A percentile compares a stretch with the other conserved stretches of the same genome.
phyloP scores from a whole-genome alignment of 2,329 filamentous ascomycete species.

The Zasmidium angulare region DNA sequence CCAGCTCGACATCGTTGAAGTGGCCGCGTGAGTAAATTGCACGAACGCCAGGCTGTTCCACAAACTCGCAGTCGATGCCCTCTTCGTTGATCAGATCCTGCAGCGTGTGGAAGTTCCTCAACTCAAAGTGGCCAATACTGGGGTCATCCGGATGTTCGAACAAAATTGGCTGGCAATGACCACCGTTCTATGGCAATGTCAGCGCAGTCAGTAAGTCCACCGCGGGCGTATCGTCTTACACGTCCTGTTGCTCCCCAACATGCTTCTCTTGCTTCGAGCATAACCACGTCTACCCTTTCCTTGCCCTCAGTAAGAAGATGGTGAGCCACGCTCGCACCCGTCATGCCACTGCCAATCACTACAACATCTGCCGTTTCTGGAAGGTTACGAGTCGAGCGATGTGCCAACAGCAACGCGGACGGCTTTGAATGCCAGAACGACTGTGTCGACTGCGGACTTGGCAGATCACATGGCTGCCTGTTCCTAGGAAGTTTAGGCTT shows the following conservation, averaged over 20 bases:
- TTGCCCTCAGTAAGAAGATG: conserved; percentile 46
- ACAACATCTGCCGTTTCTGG: conserved; percentile 66
- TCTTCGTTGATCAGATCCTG: conserved; percentile 57
- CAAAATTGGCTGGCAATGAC: conserved; percentile 71
- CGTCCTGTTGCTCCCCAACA: conserved; percentile 83
- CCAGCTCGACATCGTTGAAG: conserved; percentile 52
- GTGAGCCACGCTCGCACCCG: conserved; percentile 69
- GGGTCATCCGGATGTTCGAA: conserved; percentile 59
- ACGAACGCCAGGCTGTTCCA: conserved; percentile 62
- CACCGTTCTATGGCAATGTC: conserved; percentile 44
- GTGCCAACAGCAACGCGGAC: conserved; percentile 63
- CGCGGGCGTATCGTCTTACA: conserved; percentile 50
- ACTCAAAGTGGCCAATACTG: conserved; percentile 66
- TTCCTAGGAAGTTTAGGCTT: conserved; percentile 21
- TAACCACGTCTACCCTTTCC: conserved; percentile 58
- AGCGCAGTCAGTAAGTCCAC: neutral
- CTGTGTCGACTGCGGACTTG: conserved; percentile 44
- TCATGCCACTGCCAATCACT: conserved; percentile 74
- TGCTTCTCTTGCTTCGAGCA: conserved; percentile 76
- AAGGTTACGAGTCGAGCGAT: conserved; percentile 64
- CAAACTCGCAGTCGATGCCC: conserved; percentile 69
- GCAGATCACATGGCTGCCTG: conserved; percentile 24
- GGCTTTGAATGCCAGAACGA: conserved; percentile 74
- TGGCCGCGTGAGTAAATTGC: conserved; percentile 59
- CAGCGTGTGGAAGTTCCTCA: conserved; percentile 65